Evolutionary conservation across 148 eudicot species (phyloP), one percentile per base, ranked within the genome.

Genomic region (Rhododendron ferrugineum): DNA sequence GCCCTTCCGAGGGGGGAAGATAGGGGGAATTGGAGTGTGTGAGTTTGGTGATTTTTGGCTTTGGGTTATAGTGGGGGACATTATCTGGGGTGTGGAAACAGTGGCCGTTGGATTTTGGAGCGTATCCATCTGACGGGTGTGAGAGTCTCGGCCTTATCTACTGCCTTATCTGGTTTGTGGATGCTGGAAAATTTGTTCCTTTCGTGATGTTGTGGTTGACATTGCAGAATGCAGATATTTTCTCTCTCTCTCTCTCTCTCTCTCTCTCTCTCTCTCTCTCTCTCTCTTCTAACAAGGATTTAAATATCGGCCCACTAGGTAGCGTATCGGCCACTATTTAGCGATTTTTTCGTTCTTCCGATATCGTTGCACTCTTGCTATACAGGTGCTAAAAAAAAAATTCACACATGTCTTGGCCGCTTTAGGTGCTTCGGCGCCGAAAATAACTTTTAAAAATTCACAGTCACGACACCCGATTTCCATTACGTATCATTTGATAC

Each of bases 71-170:
- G 74, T 28, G 58, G 50, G 32, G n/a, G 0, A 10, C 58, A 18
- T 64, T 91, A 93, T 91, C 93, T 90, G 86, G 79, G 83, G 88
- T 66, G 88, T 83, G 20, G 74, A 37, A 22, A 49, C 87, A 0
- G 6, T 18, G 85, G 78, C 86, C 93, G 93, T 96, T 87, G 93
- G 96, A 93, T 94, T 56, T 54, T 60, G 49, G 84, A 36, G 91
- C 78, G 89, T 85, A 91, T 93, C 91, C 91, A 95, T 96, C 99
- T 88, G 87, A 93, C 81, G 98, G 94, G 0, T 85, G 88, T 74
- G 81, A 76, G 23, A 42, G 88, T 66, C 68, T 88, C 85, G 90
- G 87, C 82, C 95, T 96, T 96, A 96, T 96, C 98, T 85, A 13
- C 2, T 72, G 80, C 85, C 87, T 95, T 95, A 95, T 95, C 97